Conservation (phyloP, 2,329 filamentous ascomycete genomes). For the Penicillium griseofulvum region DNA sequence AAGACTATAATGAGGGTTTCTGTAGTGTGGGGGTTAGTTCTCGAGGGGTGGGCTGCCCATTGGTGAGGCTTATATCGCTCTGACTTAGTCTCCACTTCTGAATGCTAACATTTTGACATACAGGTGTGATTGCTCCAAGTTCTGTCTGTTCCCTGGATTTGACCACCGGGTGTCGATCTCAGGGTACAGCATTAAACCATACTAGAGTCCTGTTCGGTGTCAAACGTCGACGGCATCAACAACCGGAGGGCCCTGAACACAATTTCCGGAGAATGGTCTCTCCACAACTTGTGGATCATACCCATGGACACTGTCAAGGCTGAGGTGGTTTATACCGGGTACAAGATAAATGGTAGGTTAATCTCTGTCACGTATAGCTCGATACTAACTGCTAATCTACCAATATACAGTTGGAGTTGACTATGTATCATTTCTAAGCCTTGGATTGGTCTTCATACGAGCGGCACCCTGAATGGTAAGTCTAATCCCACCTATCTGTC, state of each 20-base stretch:
- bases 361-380: not conserved
- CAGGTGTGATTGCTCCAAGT: not conserved
- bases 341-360: not conserved
- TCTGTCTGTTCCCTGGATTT: not conserved
- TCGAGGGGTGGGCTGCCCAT: not conserved
- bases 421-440: not conserved
- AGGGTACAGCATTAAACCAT: too few relatives aligned
- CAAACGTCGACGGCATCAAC: too few relatives aligned
- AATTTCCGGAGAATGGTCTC: too few relatives aligned
- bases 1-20: not conserved
- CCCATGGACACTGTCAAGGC: too few relatives aligned
- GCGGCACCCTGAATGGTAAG: not conserved
- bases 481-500: not conserved
- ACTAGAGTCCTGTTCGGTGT: too few relatives aligned
- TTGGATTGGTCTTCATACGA: not conserved
- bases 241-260: too few relatives aligned
- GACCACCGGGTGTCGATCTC: not conserved
- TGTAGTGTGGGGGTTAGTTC: not conserved
- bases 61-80: not conserved
- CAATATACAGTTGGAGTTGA: not conserved
- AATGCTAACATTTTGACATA: not conserved
- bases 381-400: not conserved
- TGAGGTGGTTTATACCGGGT: not conserved
- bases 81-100: not conserved
- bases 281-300: too few relatives aligned